Evolutionary conservation across 768 basidiomycete species (phyloP).

Genomic region (Trametes cinnabarina): DNA sequence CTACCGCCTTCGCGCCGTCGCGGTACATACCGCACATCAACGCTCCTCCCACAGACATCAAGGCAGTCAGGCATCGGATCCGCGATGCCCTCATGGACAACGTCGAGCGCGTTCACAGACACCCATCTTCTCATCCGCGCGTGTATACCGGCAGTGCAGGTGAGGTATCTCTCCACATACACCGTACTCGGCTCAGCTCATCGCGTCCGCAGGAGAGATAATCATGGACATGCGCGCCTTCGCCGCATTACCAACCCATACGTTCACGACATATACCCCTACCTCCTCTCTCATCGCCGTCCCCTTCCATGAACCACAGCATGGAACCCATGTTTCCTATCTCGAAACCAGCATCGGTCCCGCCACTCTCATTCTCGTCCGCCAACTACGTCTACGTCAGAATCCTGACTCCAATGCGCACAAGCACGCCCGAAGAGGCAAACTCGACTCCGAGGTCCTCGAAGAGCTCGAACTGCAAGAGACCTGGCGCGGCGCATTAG

Average conservation of each 20-base stretch:
- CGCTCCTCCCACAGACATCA: constrained; percentile 15
- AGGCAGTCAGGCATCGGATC: constrained; percentile 12
- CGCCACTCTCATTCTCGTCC: constrained; percentile 27
- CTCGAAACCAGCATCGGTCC: constrained; percentile 32
- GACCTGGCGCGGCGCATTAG: constrained; percentile 10
- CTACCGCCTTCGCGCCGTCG: background rate
- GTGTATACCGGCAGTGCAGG: constrained; percentile 26
- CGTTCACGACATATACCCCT: constrained; percentile 6
- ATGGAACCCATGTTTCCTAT: constrained; percentile 23
- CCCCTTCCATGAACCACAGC: constrained; percentile 9
- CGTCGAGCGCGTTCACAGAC: constrained; percentile 22
- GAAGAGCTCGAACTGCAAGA: constrained; percentile 16
- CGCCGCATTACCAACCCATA: constrained; percentile 1
- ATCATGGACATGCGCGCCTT: constrained; percentile 26
- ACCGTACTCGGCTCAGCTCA: background rate
- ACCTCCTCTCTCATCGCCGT: constrained; percentile 8
- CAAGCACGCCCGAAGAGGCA: constrained; percentile 3
- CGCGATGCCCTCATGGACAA: constrained; percentile 21
- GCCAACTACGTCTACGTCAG: constrained; percentile 18
- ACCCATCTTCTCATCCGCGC: constrained; percentile 14
- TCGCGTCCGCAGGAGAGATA: constrained; percentile 15
- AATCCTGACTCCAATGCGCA: constrained; percentile 6
- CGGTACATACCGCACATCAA: constrained; percentile 23
- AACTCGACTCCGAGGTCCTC: constrained; percentile 9
- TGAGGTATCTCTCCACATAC: background rate